Evolutionary conservation across 164 flowering plant genomes (phyloP).

Genomic region (Protea cynaroides): DNA sequence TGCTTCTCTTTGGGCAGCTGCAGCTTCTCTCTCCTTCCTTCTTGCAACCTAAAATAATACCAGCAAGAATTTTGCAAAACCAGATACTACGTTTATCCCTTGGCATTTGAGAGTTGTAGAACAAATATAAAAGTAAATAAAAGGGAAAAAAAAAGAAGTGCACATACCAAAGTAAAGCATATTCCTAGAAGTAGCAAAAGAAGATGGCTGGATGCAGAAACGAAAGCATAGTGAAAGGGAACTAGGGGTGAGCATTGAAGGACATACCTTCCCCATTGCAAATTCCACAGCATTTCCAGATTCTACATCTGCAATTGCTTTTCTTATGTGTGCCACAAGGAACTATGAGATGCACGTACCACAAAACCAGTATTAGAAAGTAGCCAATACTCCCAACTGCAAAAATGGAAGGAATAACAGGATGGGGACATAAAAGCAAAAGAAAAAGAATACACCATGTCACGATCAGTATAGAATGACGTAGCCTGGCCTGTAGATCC

Average conservation of each 20-base stretch:
- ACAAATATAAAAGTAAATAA: background rate
- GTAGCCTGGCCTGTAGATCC: slow-evolving; percentile 68
- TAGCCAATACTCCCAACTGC: background rate
- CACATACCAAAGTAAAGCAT: too few species aligned
- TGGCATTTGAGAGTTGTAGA: background rate
- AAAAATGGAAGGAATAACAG: background rate
- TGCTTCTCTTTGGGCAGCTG: slow-evolving; percentile 51
- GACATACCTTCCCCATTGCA: slow-evolving; percentile 63
- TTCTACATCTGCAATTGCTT: slow-evolving; percentile 55
- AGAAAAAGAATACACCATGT: slow-evolving; percentile 30
- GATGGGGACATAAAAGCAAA: background rate
- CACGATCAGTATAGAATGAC: slow-evolving; percentile 59
- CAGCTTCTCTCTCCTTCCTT: slow-evolving; percentile 60
- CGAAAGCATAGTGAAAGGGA: background rate
- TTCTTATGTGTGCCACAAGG: slow-evolving; percentile 57
- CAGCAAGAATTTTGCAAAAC: background rate
- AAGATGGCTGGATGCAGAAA: background rate
- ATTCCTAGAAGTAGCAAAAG: too few species aligned
- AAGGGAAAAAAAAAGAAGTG: too few species aligned
- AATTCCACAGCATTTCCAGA: slow-evolving; percentile 44
- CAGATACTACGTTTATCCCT: background rate
- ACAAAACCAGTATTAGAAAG: slow-evolving; percentile 5
- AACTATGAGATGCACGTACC: slow-evolving; percentile 22
- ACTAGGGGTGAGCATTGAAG: background rate
- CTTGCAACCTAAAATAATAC: slow-evolving; percentile 43